Percentiles rank a stretch among this genome's conserved stretches.
Conservation (phyloP, 2,329 filamentous ascomycete genomes). For the Colletotrichum melonis region DNA sequence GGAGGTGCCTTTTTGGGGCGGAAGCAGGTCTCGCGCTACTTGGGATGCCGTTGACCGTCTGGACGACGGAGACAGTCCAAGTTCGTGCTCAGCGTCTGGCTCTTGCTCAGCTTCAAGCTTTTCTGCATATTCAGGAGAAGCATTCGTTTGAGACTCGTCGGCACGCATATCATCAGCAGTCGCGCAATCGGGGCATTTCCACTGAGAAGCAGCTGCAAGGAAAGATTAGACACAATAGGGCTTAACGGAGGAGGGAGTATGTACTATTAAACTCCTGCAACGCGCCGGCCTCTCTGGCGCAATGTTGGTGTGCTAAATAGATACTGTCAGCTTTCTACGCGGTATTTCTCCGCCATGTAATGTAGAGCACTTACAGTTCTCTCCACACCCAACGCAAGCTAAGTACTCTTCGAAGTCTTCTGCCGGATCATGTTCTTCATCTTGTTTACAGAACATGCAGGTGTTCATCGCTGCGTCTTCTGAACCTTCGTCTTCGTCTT, state of each 20-base stretch:
- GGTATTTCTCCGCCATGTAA: not conserved
- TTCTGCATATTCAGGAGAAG: not conserved
- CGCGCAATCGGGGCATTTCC: constrained; percentile 64
- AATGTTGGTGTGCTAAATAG: constrained; percentile 88
- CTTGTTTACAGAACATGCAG: constrained; percentile 82
- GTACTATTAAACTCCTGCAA: constrained; percentile 59
- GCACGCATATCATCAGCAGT: not conserved
- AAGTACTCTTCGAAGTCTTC: constrained; percentile 86
- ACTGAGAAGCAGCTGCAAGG: constrained; percentile 53
- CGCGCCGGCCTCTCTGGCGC: constrained; percentile 78
- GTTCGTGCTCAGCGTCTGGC: not conserved
- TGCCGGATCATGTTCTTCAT: constrained; percentile 84
- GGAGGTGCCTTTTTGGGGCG: constrained; percentile 71
- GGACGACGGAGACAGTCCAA: constrained; percentile 49
- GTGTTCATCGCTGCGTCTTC: constrained; percentile 59
- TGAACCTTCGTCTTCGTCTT: constrained; percentile 65
- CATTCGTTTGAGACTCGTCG: not conserved
- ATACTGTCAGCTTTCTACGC: constrained; percentile 51
- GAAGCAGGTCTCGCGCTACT: constrained; percentile 77
- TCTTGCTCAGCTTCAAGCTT: not conserved
- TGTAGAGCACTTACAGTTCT: constrained; percentile 75
- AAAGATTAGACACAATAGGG: not conserved
- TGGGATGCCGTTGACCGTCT: constrained; percentile 72
- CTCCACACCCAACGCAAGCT: constrained; percentile 80
- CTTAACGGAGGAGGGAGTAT: constrained; percentile 40